These are phyloP conservation scores for Aspergillus aculeatus DNA, from an alignment of 2,329 filamentous ascomycete species.

Conservation along the genomic window DNA sequence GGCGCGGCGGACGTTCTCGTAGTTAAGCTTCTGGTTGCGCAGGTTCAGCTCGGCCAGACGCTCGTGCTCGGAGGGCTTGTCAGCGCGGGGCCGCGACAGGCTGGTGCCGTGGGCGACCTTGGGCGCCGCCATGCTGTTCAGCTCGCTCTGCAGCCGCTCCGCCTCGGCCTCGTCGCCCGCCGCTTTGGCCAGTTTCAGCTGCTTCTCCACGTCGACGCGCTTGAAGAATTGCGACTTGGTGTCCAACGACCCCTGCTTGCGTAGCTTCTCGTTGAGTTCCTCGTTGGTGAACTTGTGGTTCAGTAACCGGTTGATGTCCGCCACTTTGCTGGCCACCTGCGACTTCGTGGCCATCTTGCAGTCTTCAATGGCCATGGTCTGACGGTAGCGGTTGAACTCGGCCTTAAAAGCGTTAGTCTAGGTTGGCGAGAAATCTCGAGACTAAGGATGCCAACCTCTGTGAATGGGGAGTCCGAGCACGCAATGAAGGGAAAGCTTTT, in stretches of 20 bases:
- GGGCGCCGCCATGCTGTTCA: constrained; percentile 50
- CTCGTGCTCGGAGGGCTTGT: constrained; percentile 68
- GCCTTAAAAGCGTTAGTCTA: constrained; percentile 44
- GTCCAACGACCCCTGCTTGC: constrained; percentile 66
- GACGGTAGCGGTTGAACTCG: constrained; percentile 80
- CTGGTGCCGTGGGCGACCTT: constrained; percentile 73
- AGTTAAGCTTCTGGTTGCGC: constrained; percentile 78
- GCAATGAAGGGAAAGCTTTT: constrained; percentile 87
- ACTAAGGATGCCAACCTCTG: constrained; percentile 60
- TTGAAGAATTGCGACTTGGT: constrained; percentile 66
- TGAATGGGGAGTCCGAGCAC: constrained; percentile 81
- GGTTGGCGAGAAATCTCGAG: not conserved
- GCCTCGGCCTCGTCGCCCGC: constrained; percentile 61
- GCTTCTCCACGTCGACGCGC: constrained; percentile 64
- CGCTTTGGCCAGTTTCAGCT: constrained; percentile 65
- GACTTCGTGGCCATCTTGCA: constrained; percentile 72
- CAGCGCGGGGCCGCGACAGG: constrained; percentile 57
- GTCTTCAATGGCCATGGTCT: constrained; percentile 69
- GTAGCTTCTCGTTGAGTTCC: constrained; percentile 77
- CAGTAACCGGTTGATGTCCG: constrained; percentile 76
- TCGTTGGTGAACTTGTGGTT: constrained; percentile 78
- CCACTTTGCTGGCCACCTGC: constrained; percentile 67
- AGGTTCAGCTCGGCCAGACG: constrained; percentile 79
- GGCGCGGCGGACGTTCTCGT: constrained; percentile 86
- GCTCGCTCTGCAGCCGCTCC: constrained; percentile 49